Conservation (phyloP, 2,329 filamentous ascomycete genomes). For the Penicillium olsonii region DNA sequence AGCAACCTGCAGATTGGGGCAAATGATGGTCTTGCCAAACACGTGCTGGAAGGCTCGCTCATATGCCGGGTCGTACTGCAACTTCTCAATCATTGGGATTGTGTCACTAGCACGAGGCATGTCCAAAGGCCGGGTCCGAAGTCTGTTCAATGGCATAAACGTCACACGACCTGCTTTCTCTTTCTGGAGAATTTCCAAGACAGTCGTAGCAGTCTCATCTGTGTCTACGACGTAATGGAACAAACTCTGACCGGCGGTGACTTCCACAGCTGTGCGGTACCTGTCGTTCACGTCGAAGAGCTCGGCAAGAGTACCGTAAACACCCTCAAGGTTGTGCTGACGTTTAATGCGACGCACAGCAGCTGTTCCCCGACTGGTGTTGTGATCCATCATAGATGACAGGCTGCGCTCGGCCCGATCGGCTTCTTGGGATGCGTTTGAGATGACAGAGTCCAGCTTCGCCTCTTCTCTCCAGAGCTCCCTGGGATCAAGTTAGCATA, state of each 20-base stretch:
- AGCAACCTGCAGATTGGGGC: constrained; percentile 83
- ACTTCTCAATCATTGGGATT: constrained; percentile 80
- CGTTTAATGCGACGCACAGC: constrained; percentile 80
- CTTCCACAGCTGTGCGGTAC: constrained; percentile 87
- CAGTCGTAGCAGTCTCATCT: constrained; percentile 78
- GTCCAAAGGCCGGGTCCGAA: constrained; percentile 70
- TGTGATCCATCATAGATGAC: constrained; percentile 83
- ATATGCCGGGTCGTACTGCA: constrained; percentile 74
- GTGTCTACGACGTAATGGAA: constrained; percentile 97
- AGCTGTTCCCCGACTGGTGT: constrained; percentile 83
- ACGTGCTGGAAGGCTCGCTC: constrained; percentile 91
- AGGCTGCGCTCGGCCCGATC: constrained; percentile 76
- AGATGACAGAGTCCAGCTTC: constrained; percentile 75
- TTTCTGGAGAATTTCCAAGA: constrained; percentile 77
- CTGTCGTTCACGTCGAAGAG: constrained; percentile 82
- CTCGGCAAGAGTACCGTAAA: constrained; percentile 90
- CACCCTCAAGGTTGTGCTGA: constrained; percentile 76
- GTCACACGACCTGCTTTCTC: constrained; percentile 84
- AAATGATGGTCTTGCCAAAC: constrained; percentile 93
- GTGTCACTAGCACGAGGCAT: constrained; percentile 86
- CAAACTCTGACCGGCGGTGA: constrained; percentile 85
- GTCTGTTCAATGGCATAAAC: constrained; percentile 86
- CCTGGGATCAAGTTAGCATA: constrained; percentile 27
- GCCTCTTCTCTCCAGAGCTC: constrained; percentile 86
- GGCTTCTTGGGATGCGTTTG: constrained; percentile 73